Percentiles rank a stretch among this genome's conserved stretches.
phyloP scores from a whole-genome alignment of 2,329 filamentous ascomycete genomes.

The Spiromastix sp. region DNA sequence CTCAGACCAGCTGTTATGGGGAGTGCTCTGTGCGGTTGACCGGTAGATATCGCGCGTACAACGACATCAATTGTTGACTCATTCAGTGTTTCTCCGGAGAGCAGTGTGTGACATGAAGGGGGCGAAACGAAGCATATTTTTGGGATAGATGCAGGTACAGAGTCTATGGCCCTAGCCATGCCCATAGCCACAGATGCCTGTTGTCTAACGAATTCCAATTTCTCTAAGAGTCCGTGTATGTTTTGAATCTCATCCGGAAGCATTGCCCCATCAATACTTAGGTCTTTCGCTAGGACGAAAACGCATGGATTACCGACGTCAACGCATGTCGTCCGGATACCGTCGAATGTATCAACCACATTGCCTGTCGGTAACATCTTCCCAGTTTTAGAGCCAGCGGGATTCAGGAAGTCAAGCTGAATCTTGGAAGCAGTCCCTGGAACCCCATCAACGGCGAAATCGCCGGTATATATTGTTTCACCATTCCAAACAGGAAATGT shows the following conservation, averaged over 20 bases:
- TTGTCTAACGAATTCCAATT: conserved; percentile 47
- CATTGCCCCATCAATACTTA: conserved; percentile 42
- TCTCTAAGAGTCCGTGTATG: conserved; percentile 31
- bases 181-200: conserved; percentile 53
- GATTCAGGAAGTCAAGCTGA: conserved; percentile 51
- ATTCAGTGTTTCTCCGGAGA: conserved; percentile 27
- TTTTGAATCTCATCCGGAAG: conserved; percentile 45
- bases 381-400: conserved; percentile 55
- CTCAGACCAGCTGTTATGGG: conserved; percentile 47
- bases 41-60: conserved; percentile 44
- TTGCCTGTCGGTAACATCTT: conserved; percentile 51
- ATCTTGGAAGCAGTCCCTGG: conserved; percentile 48
- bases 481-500: conserved; percentile 44
- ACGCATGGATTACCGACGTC: conserved; percentile 56
- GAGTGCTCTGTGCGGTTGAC: conserved; percentile 46
- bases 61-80: conserved; percentile 26
- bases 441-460: conserved; percentile 56
- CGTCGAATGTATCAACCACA: conserved; percentile 40
- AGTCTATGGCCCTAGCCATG: conserved; percentile 35
- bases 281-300: conserved; percentile 47
- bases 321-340: conserved; percentile 45
- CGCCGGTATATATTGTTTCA: conserved; percentile 40
- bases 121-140: conserved; percentile 50
- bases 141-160: conserved; percentile 48
- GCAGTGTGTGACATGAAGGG: conserved; percentile 25